Conservation (phyloP, 177 flowering plant genomes). For the Vitis hybrid region DNA sequence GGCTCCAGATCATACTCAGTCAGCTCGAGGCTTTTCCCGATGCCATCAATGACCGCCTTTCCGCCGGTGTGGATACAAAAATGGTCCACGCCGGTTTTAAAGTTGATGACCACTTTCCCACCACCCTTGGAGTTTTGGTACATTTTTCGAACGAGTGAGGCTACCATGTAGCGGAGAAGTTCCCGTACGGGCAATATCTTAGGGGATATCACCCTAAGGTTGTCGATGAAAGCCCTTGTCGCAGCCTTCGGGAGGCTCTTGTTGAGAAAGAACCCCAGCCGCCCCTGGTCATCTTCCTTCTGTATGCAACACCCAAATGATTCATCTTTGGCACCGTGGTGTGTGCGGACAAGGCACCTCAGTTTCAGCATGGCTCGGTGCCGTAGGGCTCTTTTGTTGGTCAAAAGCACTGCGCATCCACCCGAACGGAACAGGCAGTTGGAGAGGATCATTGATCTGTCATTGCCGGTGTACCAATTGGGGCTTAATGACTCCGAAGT, state of each 20-base stretch:
- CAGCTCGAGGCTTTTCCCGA: conserved; percentile 43
- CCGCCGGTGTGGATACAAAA: conserved; percentile 86
- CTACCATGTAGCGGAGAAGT: conserved; percentile 36
- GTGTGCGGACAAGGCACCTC: conserved; percentile 65
- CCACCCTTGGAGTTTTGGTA: conserved; percentile 5
- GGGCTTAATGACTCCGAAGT: conserved; percentile 69
- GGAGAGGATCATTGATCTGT: conserved; percentile 74
- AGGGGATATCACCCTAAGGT: conserved; percentile 46
- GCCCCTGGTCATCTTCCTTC: conserved; percentile 53
- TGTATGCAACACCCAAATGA: conserved; percentile 57
- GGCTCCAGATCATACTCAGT: conserved; percentile 68
- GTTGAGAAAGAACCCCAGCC: conserved; percentile 52
- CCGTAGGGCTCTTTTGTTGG: conserved; percentile 44
- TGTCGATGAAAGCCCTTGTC: conserved; percentile 55
- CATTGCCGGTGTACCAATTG: conserved; percentile 71
- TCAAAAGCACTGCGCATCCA: conserved; percentile 62
- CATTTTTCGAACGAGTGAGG: conserved; percentile 8
- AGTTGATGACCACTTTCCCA: conserved; percentile 30
- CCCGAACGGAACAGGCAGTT: conserved; percentile 78
- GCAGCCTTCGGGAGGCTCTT: conserved; percentile 66
- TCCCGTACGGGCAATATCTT: conserved; percentile 60
- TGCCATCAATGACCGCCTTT: conserved; percentile 78
- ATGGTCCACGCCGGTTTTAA: conserved; percentile 72
- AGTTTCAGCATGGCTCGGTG: conserved; percentile 52
- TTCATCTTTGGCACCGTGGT: conserved; percentile 73